phyloP scores from a whole-genome alignment of 345 rosid species.

The Odontarrhena argentea region DNA sequence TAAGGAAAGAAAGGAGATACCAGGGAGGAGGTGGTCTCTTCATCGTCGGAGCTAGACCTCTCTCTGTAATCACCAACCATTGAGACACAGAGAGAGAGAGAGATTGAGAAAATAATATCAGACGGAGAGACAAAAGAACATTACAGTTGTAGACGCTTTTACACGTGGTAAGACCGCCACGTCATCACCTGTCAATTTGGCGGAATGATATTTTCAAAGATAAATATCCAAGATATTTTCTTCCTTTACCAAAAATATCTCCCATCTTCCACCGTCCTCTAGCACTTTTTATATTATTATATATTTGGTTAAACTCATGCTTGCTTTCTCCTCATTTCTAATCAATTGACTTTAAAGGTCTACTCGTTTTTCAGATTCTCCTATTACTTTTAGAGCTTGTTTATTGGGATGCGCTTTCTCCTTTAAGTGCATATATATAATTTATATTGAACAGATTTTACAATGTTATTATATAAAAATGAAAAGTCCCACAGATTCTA shows the following conservation, averaged over 20 bases:
- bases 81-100: conserved; percentile 17
- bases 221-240: conserved; percentile 40
- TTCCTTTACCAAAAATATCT: conserved; percentile 28
- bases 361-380: too few species aligned
- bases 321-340: too few species aligned
- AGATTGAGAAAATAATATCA: conserved; percentile 13
- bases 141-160: conserved; percentile 64
- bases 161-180: conserved; percentile 69
- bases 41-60: conserved; percentile 38
- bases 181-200: conserved; percentile 41
- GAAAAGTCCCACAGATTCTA: too few species aligned
- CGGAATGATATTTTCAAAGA: conserved; percentile 21
- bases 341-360: too few species aligned
- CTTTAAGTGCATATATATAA: too few species aligned
- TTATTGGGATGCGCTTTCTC: too few species aligned
- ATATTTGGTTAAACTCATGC: too few species aligned
- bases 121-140: conserved; percentile 36
- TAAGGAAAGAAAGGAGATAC: conserved; percentile 20
- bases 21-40: conserved; percentile 38
- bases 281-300: too few species aligned
- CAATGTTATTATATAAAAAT: too few species aligned
- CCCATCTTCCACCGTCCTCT: conserved; percentile 30
- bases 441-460: too few species aligned
- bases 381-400: too few species aligned
- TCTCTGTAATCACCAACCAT: conserved; percentile 43